phyloP scores from a whole-genome alignment of 176 grass and related monocot species.

The Melocanna baccifera region DNA sequence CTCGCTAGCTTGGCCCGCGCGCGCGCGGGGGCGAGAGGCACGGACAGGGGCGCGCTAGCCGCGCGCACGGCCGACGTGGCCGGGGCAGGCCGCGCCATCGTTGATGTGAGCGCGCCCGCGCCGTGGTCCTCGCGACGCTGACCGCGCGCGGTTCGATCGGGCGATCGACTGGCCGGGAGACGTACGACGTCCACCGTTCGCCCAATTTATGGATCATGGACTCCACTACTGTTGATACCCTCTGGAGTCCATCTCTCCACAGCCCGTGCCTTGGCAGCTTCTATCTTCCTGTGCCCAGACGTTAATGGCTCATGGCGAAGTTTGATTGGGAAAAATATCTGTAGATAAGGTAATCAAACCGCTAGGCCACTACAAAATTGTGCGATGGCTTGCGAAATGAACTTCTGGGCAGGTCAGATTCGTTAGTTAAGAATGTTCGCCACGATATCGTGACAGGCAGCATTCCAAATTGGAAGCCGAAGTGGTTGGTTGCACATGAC shows the following conservation, averaged over 20 bases:
- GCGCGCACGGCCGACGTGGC: neutral
- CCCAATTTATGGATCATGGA: conserved; percentile 5
- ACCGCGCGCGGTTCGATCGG: neutral
- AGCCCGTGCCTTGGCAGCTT: neutral
- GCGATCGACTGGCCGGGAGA: neutral
- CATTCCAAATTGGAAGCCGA: conserved; percentile 15
- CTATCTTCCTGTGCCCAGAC: neutral
- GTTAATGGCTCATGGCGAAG: neutral
- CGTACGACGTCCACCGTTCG: neutral
- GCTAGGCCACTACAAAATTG: neutral
- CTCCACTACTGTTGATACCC: neutral
- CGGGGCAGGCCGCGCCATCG: neutral
- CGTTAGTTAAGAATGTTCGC: conserved; percentile 52
- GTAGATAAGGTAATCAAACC: neutral
- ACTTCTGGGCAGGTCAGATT: conserved; percentile 4
- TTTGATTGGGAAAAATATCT: neutral
- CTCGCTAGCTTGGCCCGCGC: neutral
- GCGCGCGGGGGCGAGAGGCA: neutral
- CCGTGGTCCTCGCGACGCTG: conserved; percentile 22
- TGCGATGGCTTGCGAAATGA: neutral
- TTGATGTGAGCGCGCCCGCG: neutral
- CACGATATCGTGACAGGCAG: neutral
- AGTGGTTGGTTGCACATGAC: conserved; percentile 26
- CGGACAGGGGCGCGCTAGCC: neutral
- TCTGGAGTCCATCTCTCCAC: neutral